phyloP scores from a whole-genome alignment of 768 basidiomycete species.

The Rhizopogon vinicolor region DNA sequence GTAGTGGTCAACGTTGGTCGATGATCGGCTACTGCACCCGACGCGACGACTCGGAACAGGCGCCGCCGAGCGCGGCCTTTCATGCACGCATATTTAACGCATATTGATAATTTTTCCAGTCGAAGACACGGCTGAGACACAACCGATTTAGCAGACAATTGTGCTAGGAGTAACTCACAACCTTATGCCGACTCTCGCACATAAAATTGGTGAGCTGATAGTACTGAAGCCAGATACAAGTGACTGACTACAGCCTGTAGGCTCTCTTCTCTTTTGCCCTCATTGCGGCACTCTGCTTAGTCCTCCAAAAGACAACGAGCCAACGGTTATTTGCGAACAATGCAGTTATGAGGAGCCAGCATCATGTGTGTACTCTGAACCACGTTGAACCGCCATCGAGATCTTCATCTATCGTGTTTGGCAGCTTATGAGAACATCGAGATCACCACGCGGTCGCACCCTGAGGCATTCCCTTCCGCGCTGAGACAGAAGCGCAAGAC shows the following conservation, averaged over 20 bases:
- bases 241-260: conserved; percentile 30
- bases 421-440: conserved; percentile 90
- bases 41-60: neutral
- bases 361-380: conserved; percentile 56
- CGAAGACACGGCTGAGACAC: no score
- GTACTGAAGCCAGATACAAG: neutral
- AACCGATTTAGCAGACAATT: no score
- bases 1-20: neutral
- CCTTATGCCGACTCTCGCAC: conserved; percentile 28
- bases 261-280: conserved; percentile 93
- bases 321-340: conserved; percentile 79
- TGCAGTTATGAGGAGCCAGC: conserved; percentile 86
- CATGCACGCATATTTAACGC: neutral
- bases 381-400: neutral
- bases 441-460: conserved; percentile 86
- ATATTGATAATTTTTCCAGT: no score
- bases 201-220: conserved; percentile 42
- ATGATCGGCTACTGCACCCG: neutral
- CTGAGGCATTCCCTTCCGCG: conserved; percentile 91
- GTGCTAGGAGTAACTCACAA: neutral
- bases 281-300: conserved; percentile 87
- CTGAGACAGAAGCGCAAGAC: conserved; percentile 87
- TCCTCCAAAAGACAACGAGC: conserved; percentile 71
- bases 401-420: neutral
- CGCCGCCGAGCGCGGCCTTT: neutral